Evolutionary conservation across 2,329 filamentous ascomycete species (phyloP).

Genomic region (Penicillium sp.): DNA sequence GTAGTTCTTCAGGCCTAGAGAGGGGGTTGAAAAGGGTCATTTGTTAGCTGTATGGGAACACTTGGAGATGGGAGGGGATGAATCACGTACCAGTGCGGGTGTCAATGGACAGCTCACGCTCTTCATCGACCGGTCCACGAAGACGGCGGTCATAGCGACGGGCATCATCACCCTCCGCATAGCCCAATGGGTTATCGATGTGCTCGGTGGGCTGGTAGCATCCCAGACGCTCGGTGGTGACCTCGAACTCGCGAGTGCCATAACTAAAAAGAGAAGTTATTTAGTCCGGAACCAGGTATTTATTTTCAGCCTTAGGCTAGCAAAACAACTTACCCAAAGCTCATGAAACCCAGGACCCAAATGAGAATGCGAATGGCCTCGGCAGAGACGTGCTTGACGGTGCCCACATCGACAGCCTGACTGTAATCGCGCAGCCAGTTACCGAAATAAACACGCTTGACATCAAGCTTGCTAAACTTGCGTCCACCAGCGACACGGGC

Average conservation of each 20-base stretch:
- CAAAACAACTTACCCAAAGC: conserved; percentile 67
- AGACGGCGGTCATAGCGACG: conserved; percentile 80
- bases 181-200: conserved; percentile 80
- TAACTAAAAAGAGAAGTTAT: conserved; percentile 35
- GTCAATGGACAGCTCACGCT: conserved; percentile 79
- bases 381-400: conserved; percentile 86
- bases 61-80: background rate
- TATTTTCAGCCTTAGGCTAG: no score
- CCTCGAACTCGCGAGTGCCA: conserved; percentile 83
- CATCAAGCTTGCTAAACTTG: conserved; percentile 86
- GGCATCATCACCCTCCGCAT: conserved; percentile 87
- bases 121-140: conserved; percentile 80
- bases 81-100: conserved; percentile 63
- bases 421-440: conserved; percentile 96
- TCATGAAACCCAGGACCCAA: conserved; percentile 89
- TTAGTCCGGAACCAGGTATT: background rate
- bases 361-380: conserved; percentile 90
- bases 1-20: conserved; percentile 79
- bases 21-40: conserved; percentile 1
- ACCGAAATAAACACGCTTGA: conserved; percentile 91
- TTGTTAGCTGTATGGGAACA: background rate
- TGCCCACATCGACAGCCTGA: conserved; percentile 91
- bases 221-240: conserved; percentile 77
- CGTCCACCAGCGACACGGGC: conserved; percentile 70
- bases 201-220: conserved; percentile 84